Base-by-base conservation (phyloP, 495 filamentous ascomycete species). In the Durotheca rogersii region DNA sequence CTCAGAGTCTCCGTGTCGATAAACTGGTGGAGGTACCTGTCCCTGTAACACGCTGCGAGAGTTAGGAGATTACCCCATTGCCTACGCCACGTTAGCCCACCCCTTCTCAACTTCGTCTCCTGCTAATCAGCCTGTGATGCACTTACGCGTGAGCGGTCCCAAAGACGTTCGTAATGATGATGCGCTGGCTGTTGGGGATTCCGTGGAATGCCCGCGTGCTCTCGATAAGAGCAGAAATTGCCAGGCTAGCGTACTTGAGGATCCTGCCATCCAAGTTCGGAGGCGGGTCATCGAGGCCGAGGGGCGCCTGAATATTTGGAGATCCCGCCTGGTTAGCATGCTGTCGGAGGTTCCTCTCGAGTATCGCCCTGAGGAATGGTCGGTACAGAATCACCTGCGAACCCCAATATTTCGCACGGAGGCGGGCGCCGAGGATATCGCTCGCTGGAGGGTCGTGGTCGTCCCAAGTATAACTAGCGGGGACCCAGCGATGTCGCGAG, bases 1-100 rank as follows among this genome's bases (percentile, higher is more conserved):
- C 56, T 73, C 2, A 94, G 71, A 2, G 62, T 61, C 0, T 75
- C 61, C 37, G 62, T 62, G 6, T 76, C 60, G 34, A 92, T 74
- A 14, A 79, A 73, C 6, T 68, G 59, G 2, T 58, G 61, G 0
- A 90, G 78, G 23, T 68, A 73, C 38, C 47, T 80, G 69, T 83
- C 79, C 66, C 68, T 67, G 65, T 81, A 92, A 3, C 84, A 87
- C 1, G 92, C 90, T 15, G 88, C 81, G 1, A 98, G 81, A 4
- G 91, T 87, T 33, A 97, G 72, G 62, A 96, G 83, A 64, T 97
- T 98, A 40, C 93, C 93, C 68, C 95, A 98, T 90, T 97, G 93
- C 7, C 91, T 96, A 51, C 40, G 52, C 29, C 32, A 45, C 5
- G 53, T 62, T 56, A 62, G 46, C 36, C n/a, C n/a, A n/a, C n/a